phyloP scores from a whole-genome alignment of 805 yeast genomes.

The Candida nonsorbophila region DNA sequence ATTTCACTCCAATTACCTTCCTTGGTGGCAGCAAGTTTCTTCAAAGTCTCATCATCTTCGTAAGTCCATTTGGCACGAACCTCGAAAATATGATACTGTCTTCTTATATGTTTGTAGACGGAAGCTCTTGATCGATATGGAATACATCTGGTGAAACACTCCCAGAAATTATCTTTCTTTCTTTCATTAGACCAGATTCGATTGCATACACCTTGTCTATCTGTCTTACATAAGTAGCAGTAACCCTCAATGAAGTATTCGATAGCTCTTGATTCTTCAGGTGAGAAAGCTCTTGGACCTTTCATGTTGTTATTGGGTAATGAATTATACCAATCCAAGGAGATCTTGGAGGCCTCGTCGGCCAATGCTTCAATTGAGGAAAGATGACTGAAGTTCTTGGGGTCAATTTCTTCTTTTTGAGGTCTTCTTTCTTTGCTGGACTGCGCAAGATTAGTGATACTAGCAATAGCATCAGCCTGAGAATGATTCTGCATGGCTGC shows the following conservation, averaged over 20 bases:
- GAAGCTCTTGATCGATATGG: constrained; percentile 87
- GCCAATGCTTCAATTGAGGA: constrained; percentile 26
- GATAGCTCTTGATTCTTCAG: constrained; percentile 64
- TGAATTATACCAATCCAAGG: constrained; percentile 31
- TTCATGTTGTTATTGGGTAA: constrained; percentile 17
- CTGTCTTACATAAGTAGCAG: constrained; percentile 55
- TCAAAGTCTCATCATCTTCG: constrained; percentile 70
- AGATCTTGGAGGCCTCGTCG: constrained; percentile 29
- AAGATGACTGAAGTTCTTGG: constrained; percentile 18
- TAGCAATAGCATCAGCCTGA: constrained; percentile 3
- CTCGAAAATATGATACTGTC: constrained; percentile 82
- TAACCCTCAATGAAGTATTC: constrained; percentile 70
- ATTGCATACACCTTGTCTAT: constrained; percentile 67
- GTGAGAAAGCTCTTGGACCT: constrained; percentile 46
- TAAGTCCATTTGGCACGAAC: constrained; percentile 88
- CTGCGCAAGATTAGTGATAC: constrained; percentile 4
- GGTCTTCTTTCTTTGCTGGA: constrained; percentile 2
- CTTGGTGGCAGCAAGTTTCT: constrained; percentile 55
- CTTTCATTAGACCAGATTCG: constrained; percentile 86
- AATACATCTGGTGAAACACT: constrained; percentile 65
- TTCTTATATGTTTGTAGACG: constrained; percentile 85
- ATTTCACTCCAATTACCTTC: constrained; percentile 88
- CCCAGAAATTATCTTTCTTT: constrained; percentile 89
- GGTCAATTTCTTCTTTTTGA: constrained; percentile 2
- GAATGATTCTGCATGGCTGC: constrained; percentile 17